Evolutionary conservation across 2,329 filamentous ascomycete species (phyloP), one percentile per base, ranked within the genome.

Genomic region (Blastomyces emzantsi): DNA sequence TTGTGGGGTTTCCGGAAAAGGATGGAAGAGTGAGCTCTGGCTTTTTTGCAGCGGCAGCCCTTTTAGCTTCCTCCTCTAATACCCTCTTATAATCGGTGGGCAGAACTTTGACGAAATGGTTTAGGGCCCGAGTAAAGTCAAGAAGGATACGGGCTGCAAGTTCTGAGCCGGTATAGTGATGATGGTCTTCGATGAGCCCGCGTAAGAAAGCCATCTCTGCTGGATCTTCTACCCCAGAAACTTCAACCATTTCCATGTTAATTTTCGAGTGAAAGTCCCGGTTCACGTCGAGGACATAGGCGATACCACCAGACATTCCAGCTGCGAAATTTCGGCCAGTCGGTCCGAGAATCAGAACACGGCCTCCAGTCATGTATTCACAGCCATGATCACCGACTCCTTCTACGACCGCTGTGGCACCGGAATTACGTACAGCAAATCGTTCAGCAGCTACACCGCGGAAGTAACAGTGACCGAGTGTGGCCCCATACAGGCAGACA

Each of bases 321-420:
- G 93, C 93, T 70, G 92, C 93, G 73, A 97, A 97, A 82, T 97
- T 97, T 70, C 93, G 92, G 56, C 93, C 93, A 73, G 92, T 96
- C 71, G 85, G 86, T 64, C 93, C 93, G 58, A 97, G 84, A 72
- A 96, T 84, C 67, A 97, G 81, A 60, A 97, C 83, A 73, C 92
- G 90, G 74, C 93, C 93, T 75, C 93, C 93, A 72, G 93, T 97
- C 93, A 97, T 97, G 84, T 97, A 97, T 82, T 97, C 93, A 74
- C 92, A 97, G 67, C 91, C 90, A 75, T 97, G 93, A 76, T 97
- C 93, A 82, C 93, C 93, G 68, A 96, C 85, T 79, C 93, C 93
- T 78, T 97, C 93, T 66, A 97, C 92, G 68, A 97, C 90, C n/a
- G 93, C 92, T 36, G 88, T 96, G 60, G 90, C 93, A 79, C 93